A percentile compares a stretch with the other conserved stretches of the same genome.
These are phyloP conservation scores for Talaromyces nanjingensis DNA, from an alignment of 495 filamentous ascomycete species.

Conservation along the genomic window DNA sequence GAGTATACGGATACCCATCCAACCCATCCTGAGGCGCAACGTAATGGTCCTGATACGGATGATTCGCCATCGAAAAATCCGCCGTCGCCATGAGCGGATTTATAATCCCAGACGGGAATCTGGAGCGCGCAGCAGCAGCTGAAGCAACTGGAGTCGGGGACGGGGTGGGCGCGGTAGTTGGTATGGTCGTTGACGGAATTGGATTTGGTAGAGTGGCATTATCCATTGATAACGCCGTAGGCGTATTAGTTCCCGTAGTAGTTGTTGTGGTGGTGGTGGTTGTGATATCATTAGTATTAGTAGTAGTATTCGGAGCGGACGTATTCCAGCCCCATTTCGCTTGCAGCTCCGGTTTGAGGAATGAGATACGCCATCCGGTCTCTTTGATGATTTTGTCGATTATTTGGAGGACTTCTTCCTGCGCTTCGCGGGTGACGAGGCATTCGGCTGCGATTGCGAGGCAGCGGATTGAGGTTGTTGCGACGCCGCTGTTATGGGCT, in stretches of 20 bases:
- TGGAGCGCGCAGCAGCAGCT: constrained; percentile 14
- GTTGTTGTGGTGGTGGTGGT: constrained; percentile 13
- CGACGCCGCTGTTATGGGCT: constrained; percentile 51
- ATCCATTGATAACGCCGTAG: constrained; percentile 11
- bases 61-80: constrained; percentile 65
- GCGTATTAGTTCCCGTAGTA: constrained; percentile 11
- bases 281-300: neutral
- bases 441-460: constrained; percentile 74
- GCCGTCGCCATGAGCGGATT: constrained; percentile 62
- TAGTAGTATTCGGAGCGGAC: neutral
- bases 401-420: constrained; percentile 76
- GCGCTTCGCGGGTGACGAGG: constrained; percentile 60
- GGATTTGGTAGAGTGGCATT: constrained; percentile 18
- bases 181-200: neutral
- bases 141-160: constrained; percentile 14
- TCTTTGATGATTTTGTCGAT: constrained; percentile 67
- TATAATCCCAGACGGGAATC: constrained; percentile 40
- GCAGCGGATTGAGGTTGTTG: constrained; percentile 68
- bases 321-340: constrained; percentile 72
- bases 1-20: constrained; percentile 19
- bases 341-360: constrained; percentile 61
- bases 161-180: neutral
- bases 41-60: constrained; percentile 68
- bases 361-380: constrained; percentile 69
- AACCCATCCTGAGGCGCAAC: constrained; percentile 30